These are phyloP conservation scores for Saturnispora besseyi DNA, from an alignment of 805 yeast species.

Conservation along the genomic window DNA sequence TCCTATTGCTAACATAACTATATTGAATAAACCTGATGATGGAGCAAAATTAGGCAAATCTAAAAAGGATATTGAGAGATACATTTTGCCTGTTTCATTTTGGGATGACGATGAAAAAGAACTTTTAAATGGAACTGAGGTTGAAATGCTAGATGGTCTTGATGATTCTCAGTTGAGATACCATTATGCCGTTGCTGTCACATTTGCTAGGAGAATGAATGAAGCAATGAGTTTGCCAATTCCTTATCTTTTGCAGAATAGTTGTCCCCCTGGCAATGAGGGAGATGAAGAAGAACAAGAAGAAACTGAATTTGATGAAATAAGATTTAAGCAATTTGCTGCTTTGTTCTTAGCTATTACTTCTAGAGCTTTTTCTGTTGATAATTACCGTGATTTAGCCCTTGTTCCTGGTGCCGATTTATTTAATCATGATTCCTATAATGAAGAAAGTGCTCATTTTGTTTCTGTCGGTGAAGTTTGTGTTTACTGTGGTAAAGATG, in stretches of 20 bases:
- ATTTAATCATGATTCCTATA: slow-evolving; percentile 59
- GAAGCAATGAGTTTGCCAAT: slow-evolving; percentile 20
- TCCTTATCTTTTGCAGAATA: slow-evolving; percentile 24
- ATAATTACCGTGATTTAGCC: slow-evolving; percentile 61
- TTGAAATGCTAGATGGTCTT: slow-evolving; percentile 50
- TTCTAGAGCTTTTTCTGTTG: slow-evolving; percentile 76
- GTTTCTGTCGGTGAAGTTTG: slow-evolving; percentile 38
- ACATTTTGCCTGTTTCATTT: slow-evolving; percentile 50
- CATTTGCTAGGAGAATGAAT: slow-evolving; percentile 32
- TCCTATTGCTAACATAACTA: slow-evolving; percentile 1
- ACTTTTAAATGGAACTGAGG: slow-evolving; percentile 51
- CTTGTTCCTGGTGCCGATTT: slow-evolving; percentile 89
- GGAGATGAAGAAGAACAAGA: background rate
- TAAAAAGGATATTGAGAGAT: slow-evolving; percentile 22
- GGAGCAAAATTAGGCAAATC: slow-evolving; percentile 12
- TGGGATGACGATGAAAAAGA: slow-evolving; percentile 48
- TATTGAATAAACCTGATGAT: background rate
- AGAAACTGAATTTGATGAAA: slow-evolving; percentile 10
- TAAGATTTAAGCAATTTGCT: slow-evolving; percentile 41
- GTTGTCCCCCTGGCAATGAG: slow-evolving; percentile 4
- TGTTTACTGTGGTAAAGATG: slow-evolving; percentile 27
- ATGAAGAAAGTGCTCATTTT: slow-evolving; percentile 57
- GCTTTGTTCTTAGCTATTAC: slow-evolving; percentile 53
- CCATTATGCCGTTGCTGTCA: slow-evolving; percentile 32
- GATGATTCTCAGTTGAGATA: slow-evolving; percentile 36